Percentiles rank a stretch among this genome's conserved stretches.
Conservation (phyloP, 1,284 basidiomycete species). For the Austroboletus novae-zelandiae region DNA sequence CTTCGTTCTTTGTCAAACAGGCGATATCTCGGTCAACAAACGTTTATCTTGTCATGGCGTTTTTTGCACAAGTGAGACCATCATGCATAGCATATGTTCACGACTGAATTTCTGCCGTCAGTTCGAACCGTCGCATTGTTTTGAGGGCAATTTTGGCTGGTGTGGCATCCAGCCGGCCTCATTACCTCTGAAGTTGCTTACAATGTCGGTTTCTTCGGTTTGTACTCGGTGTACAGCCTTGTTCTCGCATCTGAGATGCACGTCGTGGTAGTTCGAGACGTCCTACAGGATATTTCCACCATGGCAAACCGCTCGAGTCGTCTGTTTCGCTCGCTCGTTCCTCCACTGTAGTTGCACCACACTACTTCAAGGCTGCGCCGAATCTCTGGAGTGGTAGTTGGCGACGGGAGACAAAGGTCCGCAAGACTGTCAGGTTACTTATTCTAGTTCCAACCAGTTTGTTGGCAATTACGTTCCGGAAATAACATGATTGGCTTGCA, state of each 20-base stretch:
- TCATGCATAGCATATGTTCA: not conserved
- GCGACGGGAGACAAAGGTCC: no score
- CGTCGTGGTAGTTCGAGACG: no score
- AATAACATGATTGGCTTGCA: no score
- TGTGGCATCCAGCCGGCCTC: slow-evolving; percentile 20
- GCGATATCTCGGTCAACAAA: slow-evolving; percentile 39
- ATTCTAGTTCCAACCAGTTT: no score
- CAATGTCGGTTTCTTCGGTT: slow-evolving; percentile 36
- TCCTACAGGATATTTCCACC: no score
- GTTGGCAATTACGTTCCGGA: no score
- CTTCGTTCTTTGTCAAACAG: slow-evolving; percentile 36
- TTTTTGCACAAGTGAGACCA: slow-evolving; percentile 45
- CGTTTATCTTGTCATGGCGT: slow-evolving; percentile 39
- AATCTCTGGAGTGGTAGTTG: no score
- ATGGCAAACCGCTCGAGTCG: no score
- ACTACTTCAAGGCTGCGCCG: no score
- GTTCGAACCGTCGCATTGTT: slow-evolving; percentile 30
- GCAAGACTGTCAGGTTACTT: no score
- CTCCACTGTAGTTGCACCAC: no score
- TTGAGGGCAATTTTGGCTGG: slow-evolving; percentile 32
- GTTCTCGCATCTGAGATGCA: slow-evolving; percentile 19
- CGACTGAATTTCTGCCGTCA: slow-evolving; percentile 10
- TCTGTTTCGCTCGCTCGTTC: no score
- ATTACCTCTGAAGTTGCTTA: slow-evolving; percentile 33
- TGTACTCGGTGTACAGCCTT: slow-evolving; percentile 36